Evolutionary conservation across 2,329 filamentous ascomycete species (phyloP), one percentile per base, ranked within the genome.

Genomic region (Sclerotinia minor): DNA sequence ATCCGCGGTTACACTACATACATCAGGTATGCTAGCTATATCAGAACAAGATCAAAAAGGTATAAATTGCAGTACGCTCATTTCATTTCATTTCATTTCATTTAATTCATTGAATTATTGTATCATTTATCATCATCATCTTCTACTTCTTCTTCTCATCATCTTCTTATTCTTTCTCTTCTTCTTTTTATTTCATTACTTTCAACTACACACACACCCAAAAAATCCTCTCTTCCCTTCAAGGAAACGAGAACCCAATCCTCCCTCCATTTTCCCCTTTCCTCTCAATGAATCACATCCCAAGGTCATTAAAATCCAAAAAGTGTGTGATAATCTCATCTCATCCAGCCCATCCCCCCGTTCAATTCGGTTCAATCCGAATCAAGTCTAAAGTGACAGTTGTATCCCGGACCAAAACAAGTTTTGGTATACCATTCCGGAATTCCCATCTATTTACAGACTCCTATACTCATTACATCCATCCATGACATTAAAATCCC

Each of bases 381-480:
- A 41, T 26, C 38, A 26, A 47, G 63, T 65, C 63, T 57, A 57
- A 47, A 57, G 35, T 26, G 63, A 65, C 63, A 47, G 50, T 45
- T 55, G 26, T 38, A 32, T 41, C 24, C 47, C 61, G 21, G 29
- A 38, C 47, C 47, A 54, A 50, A 21, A 64, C 26, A 24, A 32
- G 19, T 53, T 64, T 24, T 57, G 63, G 29, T 13, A 65, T 47
- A 41, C n/a, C 63, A 65, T 65, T 65, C 8, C n/a, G 58, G 29
- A 61, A 35, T 47, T 47, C 29, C 38, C 49, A 44, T 57, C 58
- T 52, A 64, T 32, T 29, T 29, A 32, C 65, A 50, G n/a, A 11
- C 8, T 61, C 58, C 58, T 44, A 49, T 21, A 19, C 58, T 49
- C 58, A 61, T 61, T 61, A 61, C 54, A 63, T 61, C 64, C 64